Base-by-base conservation (phyloP, 2,329 filamentous ascomycete genomes). In the Hymenoscyphus linearis region DNA sequence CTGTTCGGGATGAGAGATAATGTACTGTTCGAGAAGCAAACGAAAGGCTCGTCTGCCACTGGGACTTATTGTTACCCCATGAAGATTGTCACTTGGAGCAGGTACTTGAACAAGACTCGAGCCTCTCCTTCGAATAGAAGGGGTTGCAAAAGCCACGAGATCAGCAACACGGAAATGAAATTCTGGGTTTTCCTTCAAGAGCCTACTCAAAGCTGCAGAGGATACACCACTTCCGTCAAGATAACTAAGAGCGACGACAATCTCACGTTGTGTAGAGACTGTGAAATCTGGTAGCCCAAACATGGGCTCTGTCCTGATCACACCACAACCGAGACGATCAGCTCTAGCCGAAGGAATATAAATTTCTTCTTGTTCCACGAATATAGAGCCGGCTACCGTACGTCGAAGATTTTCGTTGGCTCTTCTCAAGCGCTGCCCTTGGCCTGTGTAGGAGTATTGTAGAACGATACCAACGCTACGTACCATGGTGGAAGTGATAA, bases 401-500 rank as follows among this genome's bases (percentile, higher is more conserved):
- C 35, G 27, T 18, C n/a, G 18, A 16, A 54, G 47, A 18, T 27
- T 36, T 10, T 7, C 50, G 18, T 58, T 14, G 12, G 57, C 27
- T 53, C 60, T 52, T 18, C 34, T 25, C 4, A 66, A 47, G 53
- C 62, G 54, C 27, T 60, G 40, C 4, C 54, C 55, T 55, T 60
- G 64, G n/a, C 64, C 66, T 26, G 65, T 64, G 26, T 64, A 64
- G 9, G 59, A 47, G 36, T 68, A 70, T 55, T 70, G 66, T 26
- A 70, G 26, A 9, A 69, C 64, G 10, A 69, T 62, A 1, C 69
- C 70, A 25, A 71, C 58, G 14, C 67, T 67, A 27, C 67, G 62
- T 3, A 72, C 67, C 10, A 63, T 59, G 4, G 68, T 69, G 3
- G 71, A 72, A 5, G 65, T 69, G 34, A 73, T 64, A 25, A 61